Conservation (phyloP, 441 rosid genomes). For the Mallotus repandus region DNA sequence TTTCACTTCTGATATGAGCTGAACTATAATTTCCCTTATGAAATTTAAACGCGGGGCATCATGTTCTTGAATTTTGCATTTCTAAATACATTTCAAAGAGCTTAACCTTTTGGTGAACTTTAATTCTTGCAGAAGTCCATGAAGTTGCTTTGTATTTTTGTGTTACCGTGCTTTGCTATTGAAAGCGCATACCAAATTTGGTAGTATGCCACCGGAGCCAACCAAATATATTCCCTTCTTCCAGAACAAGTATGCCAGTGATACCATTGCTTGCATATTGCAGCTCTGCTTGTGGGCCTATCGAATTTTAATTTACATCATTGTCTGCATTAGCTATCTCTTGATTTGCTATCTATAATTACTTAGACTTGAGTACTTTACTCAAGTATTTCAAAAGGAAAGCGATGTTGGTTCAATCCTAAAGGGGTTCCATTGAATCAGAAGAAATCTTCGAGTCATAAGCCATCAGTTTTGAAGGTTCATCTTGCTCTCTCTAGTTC, state of each 20-base stretch:
- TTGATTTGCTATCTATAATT: no score
- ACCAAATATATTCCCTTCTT: no score
- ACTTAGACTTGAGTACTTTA: no score
- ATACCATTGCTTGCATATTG: slow-evolving; percentile 52
- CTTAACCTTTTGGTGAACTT: not conserved
- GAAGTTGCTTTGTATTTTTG: slow-evolving; percentile 63
- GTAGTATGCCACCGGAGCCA: slow-evolving; percentile 76
- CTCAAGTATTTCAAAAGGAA: no score
- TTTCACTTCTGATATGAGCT: no score
- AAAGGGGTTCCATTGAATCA: slow-evolving; percentile 57
- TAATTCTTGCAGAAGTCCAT: slow-evolving; percentile 58
- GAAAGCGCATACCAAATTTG: slow-evolving; percentile 76
- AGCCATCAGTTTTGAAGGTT: slow-evolving; percentile 82
- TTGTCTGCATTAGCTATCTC: no score
- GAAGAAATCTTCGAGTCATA: slow-evolving; percentile 68
- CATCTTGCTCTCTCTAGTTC: slow-evolving; percentile 52
- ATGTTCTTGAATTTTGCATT: no score
- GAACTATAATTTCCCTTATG: no score
- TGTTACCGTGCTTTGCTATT: slow-evolving; percentile 62
- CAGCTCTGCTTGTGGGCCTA: slow-evolving; percentile 86
- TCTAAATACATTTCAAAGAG: no score
- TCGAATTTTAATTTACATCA: slow-evolving; percentile 59
- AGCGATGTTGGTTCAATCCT: no score
- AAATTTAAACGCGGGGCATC: no score
- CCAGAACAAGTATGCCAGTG: slow-evolving; percentile 49